These are phyloP conservation scores for Larix sibirica DNA, from an alignment of 83 land plant species.

Conservation along the genomic window DNA sequence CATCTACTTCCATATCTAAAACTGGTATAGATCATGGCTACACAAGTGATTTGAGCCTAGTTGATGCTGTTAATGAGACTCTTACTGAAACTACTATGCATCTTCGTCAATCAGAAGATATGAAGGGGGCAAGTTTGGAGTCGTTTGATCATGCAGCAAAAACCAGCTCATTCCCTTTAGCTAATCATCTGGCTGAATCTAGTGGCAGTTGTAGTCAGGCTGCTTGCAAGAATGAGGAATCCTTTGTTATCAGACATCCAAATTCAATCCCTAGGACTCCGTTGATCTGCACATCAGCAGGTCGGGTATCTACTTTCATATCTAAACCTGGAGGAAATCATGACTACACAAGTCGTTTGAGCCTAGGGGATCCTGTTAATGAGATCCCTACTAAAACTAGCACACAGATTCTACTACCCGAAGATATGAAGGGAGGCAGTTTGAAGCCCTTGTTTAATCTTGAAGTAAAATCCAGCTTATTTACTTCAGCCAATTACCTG, in stretches of 20 bases:
- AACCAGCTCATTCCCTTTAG: no score
- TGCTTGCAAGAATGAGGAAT: constrained; percentile 2
- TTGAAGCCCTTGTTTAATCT: background rate
- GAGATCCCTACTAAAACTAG: background rate
- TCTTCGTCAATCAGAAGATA: background rate
- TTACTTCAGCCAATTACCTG: background rate
- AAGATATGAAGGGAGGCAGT: background rate
- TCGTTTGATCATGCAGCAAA: background rate
- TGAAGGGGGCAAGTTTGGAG: background rate
- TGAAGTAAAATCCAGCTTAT: background rate
- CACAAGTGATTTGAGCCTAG: background rate
- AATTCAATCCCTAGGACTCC: no score
- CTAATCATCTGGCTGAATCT: background rate
- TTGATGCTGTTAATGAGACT: background rate
- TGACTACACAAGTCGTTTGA: no score
- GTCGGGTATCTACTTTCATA: no score
- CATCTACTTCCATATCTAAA: background rate
- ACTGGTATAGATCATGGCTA: background rate
- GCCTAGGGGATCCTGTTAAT: background rate
- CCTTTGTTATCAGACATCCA: no score
- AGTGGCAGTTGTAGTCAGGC: background rate
- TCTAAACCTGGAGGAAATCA: no score
- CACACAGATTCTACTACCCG: background rate
- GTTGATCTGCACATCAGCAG: no score
- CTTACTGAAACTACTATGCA: background rate